These are phyloP conservation scores for Venustampulla echinocandica DNA, from an alignment of 495 filamentous ascomycete genomes.

Conservation along the genomic window DNA sequence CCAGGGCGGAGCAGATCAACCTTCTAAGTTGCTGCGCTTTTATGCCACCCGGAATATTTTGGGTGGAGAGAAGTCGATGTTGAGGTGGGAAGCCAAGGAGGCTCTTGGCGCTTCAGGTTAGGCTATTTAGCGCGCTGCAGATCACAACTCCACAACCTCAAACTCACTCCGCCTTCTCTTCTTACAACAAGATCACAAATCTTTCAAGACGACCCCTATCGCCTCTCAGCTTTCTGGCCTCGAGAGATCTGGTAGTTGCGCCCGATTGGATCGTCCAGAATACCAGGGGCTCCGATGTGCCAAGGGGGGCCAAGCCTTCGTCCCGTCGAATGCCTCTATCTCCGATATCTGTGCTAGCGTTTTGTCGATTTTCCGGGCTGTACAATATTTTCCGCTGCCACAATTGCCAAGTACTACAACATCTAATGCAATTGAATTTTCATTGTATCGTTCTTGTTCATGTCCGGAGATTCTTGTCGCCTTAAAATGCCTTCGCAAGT, in stretches of 20 bases:
- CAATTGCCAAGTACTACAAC: constrained; percentile 4
- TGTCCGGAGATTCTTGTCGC: constrained; percentile 9
- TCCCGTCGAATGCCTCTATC: constrained; percentile 1
- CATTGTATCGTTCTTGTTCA: constrained; percentile 11
- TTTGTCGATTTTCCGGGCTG: constrained; percentile 17
- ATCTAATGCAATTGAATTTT: constrained; percentile 1
- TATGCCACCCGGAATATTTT: constrained; percentile 1
- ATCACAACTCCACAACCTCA: background rate
- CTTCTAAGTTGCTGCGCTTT: background rate
- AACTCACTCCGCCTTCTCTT: background rate
- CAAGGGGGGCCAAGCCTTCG: background rate
- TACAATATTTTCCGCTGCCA: constrained; percentile 4
- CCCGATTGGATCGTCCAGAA: background rate
- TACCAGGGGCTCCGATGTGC: background rate
- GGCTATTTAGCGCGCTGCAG: background rate
- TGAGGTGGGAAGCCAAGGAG: background rate
- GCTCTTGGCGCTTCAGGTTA: background rate
- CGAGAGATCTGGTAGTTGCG: background rate
- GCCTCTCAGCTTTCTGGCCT: background rate
- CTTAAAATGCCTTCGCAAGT: constrained; percentile 8
- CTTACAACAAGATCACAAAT: background rate
- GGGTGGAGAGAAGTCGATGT: background rate
- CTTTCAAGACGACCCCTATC: background rate
- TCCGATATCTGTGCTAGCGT: constrained; percentile 8
- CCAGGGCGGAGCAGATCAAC: background rate